phyloP scores from a whole-genome alignment of 257 asterid genomes.

The Anisodus tanguticus region DNA sequence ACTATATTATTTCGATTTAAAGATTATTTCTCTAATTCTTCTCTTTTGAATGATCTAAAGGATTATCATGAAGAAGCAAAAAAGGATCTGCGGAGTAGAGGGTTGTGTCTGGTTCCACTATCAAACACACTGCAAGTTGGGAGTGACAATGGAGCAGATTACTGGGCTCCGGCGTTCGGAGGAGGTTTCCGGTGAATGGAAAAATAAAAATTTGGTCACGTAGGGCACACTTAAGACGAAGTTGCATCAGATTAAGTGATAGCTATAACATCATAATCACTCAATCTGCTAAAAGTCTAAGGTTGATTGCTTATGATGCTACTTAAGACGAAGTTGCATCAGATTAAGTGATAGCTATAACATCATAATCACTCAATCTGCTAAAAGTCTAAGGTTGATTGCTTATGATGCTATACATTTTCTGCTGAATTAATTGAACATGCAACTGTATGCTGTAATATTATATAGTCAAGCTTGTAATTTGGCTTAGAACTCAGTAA shows the following conservation, averaged over 20 bases:
- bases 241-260: conserved; percentile 34
- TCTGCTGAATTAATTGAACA: conserved; percentile 29
- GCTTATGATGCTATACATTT: conserved; percentile 82
- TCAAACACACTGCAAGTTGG: conserved; percentile 78
- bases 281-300: conserved; percentile 58
- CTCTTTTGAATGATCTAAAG: conserved; percentile 33
- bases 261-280: conserved; percentile 78
- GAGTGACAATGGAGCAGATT: conserved; percentile 78
- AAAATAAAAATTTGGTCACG: neutral
- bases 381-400: conserved; percentile 59
- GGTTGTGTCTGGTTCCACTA: conserved; percentile 80
- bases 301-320: conserved; percentile 90
- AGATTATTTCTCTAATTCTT: neutral
- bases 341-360: conserved; percentile 49
- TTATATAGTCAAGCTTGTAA: neutral
- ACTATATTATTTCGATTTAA: neutral
- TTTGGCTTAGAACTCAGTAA: neutral
- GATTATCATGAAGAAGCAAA: conserved; percentile 52
- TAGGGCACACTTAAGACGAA: conserved; percentile 10
- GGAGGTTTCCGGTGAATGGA: conserved; percentile 53
- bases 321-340: conserved; percentile 26
- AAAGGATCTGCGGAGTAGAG: conserved; percentile 71
- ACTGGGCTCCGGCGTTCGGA: conserved; percentile 69
- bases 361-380: conserved; percentile 87
- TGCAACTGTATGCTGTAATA: neutral